Evolutionary conservation across 106 monocot species (phyloP).

Genomic region (Xerophyta viscosa): DNA sequence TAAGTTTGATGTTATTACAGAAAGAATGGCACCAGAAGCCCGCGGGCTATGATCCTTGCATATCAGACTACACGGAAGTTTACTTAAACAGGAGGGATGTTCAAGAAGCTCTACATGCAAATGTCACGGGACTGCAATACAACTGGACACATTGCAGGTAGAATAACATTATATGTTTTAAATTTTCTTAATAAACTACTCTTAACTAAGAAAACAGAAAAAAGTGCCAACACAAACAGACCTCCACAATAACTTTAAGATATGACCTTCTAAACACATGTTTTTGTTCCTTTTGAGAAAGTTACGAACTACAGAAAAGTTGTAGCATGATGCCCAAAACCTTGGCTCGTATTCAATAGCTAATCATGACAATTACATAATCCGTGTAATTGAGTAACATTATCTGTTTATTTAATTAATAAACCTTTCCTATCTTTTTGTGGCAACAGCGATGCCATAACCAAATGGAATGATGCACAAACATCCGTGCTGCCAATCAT

Average conservation of each 20-base stretch:
- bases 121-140: constrained; percentile 21
- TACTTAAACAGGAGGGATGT: constrained; percentile 60
- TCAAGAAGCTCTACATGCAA: constrained; percentile 57
- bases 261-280: too few species aligned
- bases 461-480: constrained; percentile 36
- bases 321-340: too few species aligned
- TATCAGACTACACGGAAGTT: constrained; percentile 26
- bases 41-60: constrained; percentile 50
- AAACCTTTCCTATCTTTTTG: not conserved
- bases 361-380: too few species aligned
- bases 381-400: too few species aligned
- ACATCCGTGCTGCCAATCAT: constrained; percentile 45
- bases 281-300: not conserved
- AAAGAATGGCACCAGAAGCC: constrained; percentile 50
- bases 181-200: not conserved
- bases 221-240: not conserved
- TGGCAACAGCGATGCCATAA: constrained; percentile 13
- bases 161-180: not conserved
- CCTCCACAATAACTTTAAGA: too few species aligned
- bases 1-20: constrained; percentile 11
- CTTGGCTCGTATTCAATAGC: too few species aligned
- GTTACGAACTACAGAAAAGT: too few species aligned
- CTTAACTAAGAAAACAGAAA: not conserved
- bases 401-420: too few species aligned
- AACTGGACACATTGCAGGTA: constrained; percentile 49